Base-by-base conservation (phyloP, 2,329 filamentous ascomycete species). In the Ophiosphaerella narmari region DNA sequence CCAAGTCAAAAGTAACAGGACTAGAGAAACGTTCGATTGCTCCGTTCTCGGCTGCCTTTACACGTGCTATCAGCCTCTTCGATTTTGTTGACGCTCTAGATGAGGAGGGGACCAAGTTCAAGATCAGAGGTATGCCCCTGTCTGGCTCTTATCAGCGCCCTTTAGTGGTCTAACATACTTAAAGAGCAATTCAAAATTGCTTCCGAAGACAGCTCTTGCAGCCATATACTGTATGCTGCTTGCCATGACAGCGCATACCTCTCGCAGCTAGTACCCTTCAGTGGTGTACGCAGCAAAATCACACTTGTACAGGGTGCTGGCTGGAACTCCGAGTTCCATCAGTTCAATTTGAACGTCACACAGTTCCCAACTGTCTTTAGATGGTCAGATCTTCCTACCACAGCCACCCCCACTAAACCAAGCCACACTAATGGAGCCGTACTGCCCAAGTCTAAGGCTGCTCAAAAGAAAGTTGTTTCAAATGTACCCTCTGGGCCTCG, bases 41-140 rank as follows among this genome's bases (percentile, higher is more conserved):
- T 0, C 75, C 80, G 0, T 86, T 86, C 52, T 74, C 78, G 2
- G 78, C 82, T 6, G 79, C 77, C 43, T 86, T 86, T 62, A 85
- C 80, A 39, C 74, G 81, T 12, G 79, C 81, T 0, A 80, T 82
- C 40, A 80, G 80, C 29, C 71, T 85, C 0, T 84, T 83, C 51
- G 84, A 86, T 57, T 86, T 84, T 59, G 74, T 86, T 12, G 85
- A 87, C 62, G 82, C 82, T 9, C 82, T 84, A 8, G 80, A 83
- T 54, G 77, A 82, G 32, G 85, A 86, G 60, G 81, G 80, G 26
- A 80, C 81, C 24, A 81, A 82, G 58, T 82, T 80, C 62, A 87
- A 87, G 65, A 77, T 87, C 46, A 77, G 82, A 62, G 82, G 77
- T 78, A 66, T 36, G 52, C 33, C 11, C 26, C 26, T 5, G 2